Percentiles rank a stretch among this genome's conserved stretches.
Conservation (phyloP, 148 eudicot genomes). For the Dysphania ambrosioides region DNA sequence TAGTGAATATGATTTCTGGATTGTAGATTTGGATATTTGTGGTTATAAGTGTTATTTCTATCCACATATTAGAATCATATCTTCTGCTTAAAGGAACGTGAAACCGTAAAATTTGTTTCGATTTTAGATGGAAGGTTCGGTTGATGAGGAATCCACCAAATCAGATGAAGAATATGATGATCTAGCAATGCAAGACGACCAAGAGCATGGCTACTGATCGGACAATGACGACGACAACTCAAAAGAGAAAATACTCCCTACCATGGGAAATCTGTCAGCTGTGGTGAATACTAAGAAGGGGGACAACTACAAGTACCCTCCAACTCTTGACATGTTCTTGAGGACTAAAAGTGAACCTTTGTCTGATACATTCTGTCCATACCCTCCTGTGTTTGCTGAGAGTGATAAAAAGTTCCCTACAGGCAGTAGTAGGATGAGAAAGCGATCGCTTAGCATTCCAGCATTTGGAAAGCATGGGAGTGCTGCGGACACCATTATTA, state of each 20-base stretch:
- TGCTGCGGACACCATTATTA: constrained; percentile 22
- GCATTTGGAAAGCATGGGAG: constrained; percentile 38
- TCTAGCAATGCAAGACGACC: constrained; percentile 72
- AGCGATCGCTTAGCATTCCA: constrained; percentile 65
- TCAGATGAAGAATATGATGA: constrained; percentile 93
- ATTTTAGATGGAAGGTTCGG: constrained; percentile 86
- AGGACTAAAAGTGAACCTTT: constrained; percentile 49
- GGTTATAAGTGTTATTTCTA: too few species aligned
- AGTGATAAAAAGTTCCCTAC: constrained; percentile 34
- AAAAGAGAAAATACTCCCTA: constrained; percentile 16
- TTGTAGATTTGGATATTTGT: too few species aligned
- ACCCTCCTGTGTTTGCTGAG: constrained; percentile 29
- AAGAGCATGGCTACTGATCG: constrained; percentile 48
- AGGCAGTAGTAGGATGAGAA: constrained; percentile 45
- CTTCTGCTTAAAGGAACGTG: background rate
- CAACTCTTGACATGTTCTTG: constrained; percentile 44
- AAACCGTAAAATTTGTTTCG: background rate
- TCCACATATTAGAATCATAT: too few species aligned
- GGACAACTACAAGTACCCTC: constrained; percentile 37
- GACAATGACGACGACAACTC: constrained; percentile 42
- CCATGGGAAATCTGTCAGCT: constrained; percentile 24
- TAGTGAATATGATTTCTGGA: too few species aligned
- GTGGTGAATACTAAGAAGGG: constrained; percentile 23
- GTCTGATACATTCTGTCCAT: constrained; percentile 30
- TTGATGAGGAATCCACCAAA: constrained; percentile 82